A percentile compares a stretch with the other conserved stretches of the same genome.
phyloP scores from a whole-genome alignment of 305 asterid species.

The Galium porrigens region DNA sequence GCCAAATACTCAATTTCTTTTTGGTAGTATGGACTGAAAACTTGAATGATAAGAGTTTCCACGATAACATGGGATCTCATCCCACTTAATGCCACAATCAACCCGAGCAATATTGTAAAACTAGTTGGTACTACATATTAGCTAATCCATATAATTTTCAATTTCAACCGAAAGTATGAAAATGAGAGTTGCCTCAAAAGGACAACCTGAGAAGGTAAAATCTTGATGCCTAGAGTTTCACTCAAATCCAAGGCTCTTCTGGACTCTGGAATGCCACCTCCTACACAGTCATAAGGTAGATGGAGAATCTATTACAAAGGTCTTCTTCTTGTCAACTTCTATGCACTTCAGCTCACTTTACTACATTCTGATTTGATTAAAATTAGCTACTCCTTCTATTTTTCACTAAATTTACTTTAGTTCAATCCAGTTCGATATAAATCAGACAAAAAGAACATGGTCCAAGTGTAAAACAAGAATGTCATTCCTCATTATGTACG shows the following conservation, averaged over 20 bases:
- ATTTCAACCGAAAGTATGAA: background rate
- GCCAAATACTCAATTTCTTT: background rate
- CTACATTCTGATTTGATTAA: too few species aligned
- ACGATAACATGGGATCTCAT: too few species aligned
- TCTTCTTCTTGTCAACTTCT: background rate
- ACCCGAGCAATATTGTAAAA: too few species aligned
- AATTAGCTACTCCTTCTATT: background rate
- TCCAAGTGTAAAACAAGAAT: too few species aligned
- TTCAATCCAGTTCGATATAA: too few species aligned
- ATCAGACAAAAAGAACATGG: too few species aligned
- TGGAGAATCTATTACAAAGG: background rate
- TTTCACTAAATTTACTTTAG: background rate
- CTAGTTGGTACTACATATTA: too few species aligned
- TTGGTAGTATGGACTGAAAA: background rate
- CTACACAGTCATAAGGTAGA: slow-evolving; percentile 15
- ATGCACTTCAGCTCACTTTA: background rate
- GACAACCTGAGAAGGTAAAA: slow-evolving; percentile 43
- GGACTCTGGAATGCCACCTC: slow-evolving; percentile 53
- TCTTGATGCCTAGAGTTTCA: slow-evolving; percentile 33
- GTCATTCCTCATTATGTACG: too few species aligned
- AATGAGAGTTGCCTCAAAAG: slow-evolving; percentile 4
- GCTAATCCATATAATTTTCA: background rate
- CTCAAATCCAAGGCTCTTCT: slow-evolving; percentile 45
- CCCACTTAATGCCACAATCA: too few species aligned
- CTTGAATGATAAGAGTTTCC: background rate